Base-by-base conservation (phyloP, 441 rosid species). In the Pelargonium myrrhifolium region DNA sequence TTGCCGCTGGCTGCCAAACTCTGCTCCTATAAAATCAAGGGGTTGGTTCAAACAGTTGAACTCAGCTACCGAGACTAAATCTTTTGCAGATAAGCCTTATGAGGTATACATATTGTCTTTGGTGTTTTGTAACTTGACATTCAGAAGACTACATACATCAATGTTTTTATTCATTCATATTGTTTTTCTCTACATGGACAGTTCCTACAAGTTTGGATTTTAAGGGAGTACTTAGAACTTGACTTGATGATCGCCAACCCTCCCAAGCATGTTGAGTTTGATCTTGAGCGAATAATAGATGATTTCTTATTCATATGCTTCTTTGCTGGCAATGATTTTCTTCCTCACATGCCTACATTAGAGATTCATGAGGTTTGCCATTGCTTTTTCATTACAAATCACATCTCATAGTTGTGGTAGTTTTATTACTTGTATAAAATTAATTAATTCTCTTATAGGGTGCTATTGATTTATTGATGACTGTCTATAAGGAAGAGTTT, bases 281-380 rank as follows among this genome's bases (percentile, higher is more conserved):
- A 74, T 66, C 39, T 67, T 9, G 80, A 74, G 26, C 53, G 71
- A 1, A 43, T 70, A 1, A 40, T 77, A 0, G 75, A 77, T 71
- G 77, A 77, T 49, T 74, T 71, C 26, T 42, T 77, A 0, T 77
- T 77, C 68, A 58, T 77, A 8, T 74, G 77, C 58, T 64, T 74
- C 18, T 74, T 77, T 55, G 71, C 49, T 3, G 77, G 80, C 11
- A 77, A 77, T 51, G 80, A 77, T 62, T 77, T 74, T 71, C 72
- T 77, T 39, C 80, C 75, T 1, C 73, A 65, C 62, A 67, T 77
- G 77, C 80, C 80, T 4, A 64, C 77, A 4, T 28, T 74, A 45
- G 75, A 60, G 15, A 64, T 67, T 11, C 65, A 21, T 51, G 80
- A 77, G 80, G 80, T 65, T 22, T 17, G 10, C 4, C 55, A 47